A percentile compares a stretch with the other conserved stretches of the same genome.
Conservation (phyloP, 108 stramenopile genomes). For the Craspedostauros australis region DNA sequence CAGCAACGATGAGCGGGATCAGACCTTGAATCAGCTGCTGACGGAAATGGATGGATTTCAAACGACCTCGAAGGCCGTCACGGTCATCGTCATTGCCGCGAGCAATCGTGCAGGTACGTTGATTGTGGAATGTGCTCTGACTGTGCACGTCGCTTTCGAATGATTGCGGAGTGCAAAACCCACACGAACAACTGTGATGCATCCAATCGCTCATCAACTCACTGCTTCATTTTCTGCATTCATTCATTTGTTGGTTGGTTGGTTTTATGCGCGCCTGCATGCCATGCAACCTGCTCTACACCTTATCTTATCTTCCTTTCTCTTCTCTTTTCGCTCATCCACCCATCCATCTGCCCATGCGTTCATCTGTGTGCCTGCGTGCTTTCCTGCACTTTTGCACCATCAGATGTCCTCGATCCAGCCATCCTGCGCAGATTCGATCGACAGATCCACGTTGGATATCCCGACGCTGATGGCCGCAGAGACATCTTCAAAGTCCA, state of each 20-base stretch:
- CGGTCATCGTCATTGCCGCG: constrained; percentile 91
- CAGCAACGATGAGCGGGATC: constrained; percentile 88
- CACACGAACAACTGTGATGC: neutral
- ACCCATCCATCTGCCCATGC: too few species aligned
- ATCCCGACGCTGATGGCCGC: constrained; percentile 82
- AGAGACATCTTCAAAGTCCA: constrained; percentile 84
- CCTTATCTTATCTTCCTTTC: neutral
- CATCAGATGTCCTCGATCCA: constrained; percentile 83
- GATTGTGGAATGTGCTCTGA: too few species aligned
- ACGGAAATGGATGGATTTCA: constrained; percentile 96
- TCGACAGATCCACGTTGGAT: constrained; percentile 82
- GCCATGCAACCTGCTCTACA: neutral
- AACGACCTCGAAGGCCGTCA: constrained; percentile 22
- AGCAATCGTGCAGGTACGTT: constrained; percentile 85
- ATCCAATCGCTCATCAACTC: constrained; percentile 8
- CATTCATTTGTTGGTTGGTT: too few species aligned
- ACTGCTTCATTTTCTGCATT: too few species aligned
- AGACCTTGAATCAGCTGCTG: constrained; percentile 91
- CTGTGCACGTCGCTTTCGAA: too few species aligned
- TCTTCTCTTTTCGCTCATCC: neutral
- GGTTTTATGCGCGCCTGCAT: too few species aligned
- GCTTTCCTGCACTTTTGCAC: too few species aligned
- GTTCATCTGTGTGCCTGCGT: too few species aligned
- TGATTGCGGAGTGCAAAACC: too few species aligned
- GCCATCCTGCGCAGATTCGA: constrained; percentile 95